Evolutionary conservation across 2,329 filamentous ascomycete species (phyloP).

Genomic region (Paradendryphiella salina): DNA sequence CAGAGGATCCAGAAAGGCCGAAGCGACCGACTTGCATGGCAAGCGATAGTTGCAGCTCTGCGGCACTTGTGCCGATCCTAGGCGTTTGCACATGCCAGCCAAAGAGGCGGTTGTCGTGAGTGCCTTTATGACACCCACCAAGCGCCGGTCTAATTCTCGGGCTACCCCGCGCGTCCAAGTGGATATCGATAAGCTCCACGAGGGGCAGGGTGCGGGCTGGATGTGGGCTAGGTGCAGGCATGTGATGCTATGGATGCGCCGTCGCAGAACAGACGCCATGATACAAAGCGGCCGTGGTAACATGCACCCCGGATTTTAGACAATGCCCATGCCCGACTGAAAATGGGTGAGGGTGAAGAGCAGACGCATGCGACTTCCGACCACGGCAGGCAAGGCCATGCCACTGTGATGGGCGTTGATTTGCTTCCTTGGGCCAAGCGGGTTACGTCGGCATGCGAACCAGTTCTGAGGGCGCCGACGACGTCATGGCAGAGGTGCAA

Average conservation of each 20-base stretch:
- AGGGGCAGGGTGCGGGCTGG: conserved; percentile 1
- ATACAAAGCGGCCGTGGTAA: conserved; percentile 1
- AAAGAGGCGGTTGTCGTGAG: neutral
- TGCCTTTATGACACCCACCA: neutral
- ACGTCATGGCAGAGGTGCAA: conserved; percentile 1
- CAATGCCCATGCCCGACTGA: neutral
- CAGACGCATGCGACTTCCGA: neutral
- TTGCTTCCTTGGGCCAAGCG: conserved; percentile 5
- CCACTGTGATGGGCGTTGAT: neutral
- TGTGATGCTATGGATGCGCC: neutral
- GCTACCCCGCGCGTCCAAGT: conserved; percentile 12
- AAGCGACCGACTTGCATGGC: neutral
- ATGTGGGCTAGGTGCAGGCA: too few relatives aligned
- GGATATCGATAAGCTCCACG: conserved; percentile 3
- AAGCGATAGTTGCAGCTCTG: neutral
- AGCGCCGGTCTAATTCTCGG: neutral
- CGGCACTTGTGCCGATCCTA: neutral
- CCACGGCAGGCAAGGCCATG: neutral
- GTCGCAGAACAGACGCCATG: neutral
- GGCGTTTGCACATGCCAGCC: conserved; percentile 5
- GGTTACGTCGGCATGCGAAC: conserved; percentile 11
- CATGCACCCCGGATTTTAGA: neutral
- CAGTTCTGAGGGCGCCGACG: neutral
- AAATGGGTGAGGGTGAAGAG: neutral
- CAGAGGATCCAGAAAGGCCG: neutral